phyloP scores from a whole-genome alignment of 2,329 filamentous ascomycete species.

The Aspergillus hortae region DNA sequence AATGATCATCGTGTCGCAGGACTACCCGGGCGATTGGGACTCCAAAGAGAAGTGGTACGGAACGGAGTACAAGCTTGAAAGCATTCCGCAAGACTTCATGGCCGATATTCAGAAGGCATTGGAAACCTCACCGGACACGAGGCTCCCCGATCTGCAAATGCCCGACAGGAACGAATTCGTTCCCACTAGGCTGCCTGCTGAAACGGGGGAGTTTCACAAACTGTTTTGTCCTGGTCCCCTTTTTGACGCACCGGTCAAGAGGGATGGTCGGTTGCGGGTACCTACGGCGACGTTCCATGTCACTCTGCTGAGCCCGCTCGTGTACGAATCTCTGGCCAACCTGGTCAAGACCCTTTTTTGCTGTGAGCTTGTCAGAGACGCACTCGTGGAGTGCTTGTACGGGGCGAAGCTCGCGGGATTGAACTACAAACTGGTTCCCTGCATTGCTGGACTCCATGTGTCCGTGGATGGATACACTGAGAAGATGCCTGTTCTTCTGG shows the following conservation, averaged over 20 bases:
- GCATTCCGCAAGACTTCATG: constrained; percentile 73
- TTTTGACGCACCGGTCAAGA: constrained; percentile 92
- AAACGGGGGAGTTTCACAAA: constrained; percentile 69
- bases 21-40: constrained; percentile 79
- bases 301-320: constrained; percentile 72
- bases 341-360: constrained; percentile 75
- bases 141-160: constrained; percentile 71
- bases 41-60: constrained; percentile 96
- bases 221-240: constrained; percentile 80
- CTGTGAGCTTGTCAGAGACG: constrained; percentile 81
- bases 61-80: constrained; percentile 83
- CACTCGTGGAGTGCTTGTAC: constrained; percentile 88
- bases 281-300: constrained; percentile 87
- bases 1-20: constrained; percentile 76
- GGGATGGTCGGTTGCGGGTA: constrained; percentile 98
- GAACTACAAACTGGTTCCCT: constrained; percentile 72
- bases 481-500: constrained; percentile 84
- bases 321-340: constrained; percentile 74
- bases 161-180: constrained; percentile 96
- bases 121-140: constrained; percentile 53
- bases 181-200: constrained; percentile 80
- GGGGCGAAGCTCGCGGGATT: constrained; percentile 91
- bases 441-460: constrained; percentile 70
- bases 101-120: constrained; percentile 65
- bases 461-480: constrained; percentile 91